Base-by-base conservation (phyloP, 805 yeast genomes). In the Saccharomycopsis oosterbeekiorum region DNA sequence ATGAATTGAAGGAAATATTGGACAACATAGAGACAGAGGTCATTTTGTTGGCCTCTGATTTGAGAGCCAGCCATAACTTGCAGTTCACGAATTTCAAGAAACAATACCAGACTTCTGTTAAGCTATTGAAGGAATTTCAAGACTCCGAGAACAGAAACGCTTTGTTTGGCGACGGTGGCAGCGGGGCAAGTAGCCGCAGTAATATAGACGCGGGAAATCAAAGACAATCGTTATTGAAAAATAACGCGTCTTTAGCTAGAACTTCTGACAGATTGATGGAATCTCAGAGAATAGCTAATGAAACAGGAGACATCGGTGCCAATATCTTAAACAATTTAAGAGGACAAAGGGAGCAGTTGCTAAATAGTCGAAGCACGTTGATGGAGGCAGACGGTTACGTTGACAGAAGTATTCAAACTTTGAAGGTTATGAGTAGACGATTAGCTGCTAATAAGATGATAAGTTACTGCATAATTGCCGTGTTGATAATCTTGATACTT, bases 301-400 rank as follows among this genome's bases (percentile, higher is more conserved):
- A 94, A 67, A 91, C 99, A 0, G 99, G 94, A 73, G 79, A 80
- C 39, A 84, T 94, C 58, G 99, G 99, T 1, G 89, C 97, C 14
- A 86, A 88, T 66, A 94, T 94, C 59, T 80, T 94, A 74, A 84
- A 84, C 68, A 97, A 93, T 70, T 76, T 94, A 66, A 80, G 97
- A 64, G 86, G 96, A 29, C 99, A 94, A 75, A 79, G 99, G 62
- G 99, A 94, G 69, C 97, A 96, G 69, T 82, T 94, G 54, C 76
- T 83, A 59, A 90, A 92, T 68, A 84, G 97, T 24, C 83, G 97
- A 72, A 88, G 87, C 68, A 89, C 96, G 0, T 76, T 94, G 58
- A 81, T 82, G 73, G 93, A 91, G 65, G 98, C 98, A 0, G 98
- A 94, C 70, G 84, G 87, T 0, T 90, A 92, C 69, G 97, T 94